Percentiles rank a stretch among this genome's conserved stretches.
Conservation (phyloP, 2,329 filamentous ascomycete genomes). For the Helicocarpus griseus region DNA sequence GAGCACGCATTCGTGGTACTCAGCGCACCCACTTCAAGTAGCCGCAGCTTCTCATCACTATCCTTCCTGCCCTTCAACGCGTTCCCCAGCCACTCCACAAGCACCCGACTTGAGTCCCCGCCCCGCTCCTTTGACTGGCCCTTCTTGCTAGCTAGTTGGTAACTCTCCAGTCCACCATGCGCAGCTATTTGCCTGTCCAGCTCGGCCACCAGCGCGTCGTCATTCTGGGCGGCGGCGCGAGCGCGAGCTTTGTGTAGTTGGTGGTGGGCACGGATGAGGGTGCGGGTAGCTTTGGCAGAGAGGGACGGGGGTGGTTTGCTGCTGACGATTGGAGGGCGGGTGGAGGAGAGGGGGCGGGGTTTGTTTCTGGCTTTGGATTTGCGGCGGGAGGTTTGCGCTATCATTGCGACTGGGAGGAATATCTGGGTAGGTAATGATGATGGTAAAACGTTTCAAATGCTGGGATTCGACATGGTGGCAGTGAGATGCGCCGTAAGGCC, state of each 20-base stretch:
- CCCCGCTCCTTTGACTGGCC: constrained; percentile 52
- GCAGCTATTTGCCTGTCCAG: constrained; percentile 43
- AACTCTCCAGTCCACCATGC: constrained; percentile 50
- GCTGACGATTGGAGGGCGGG: constrained; percentile 35
- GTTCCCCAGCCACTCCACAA: constrained; percentile 48
- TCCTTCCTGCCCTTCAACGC: constrained; percentile 16
- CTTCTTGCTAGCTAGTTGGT: constrained; percentile 53
- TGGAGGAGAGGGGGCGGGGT: constrained; percentile 34
- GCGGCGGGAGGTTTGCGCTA: constrained; percentile 16
- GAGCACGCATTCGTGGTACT: constrained; percentile 80
- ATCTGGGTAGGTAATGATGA: not conserved
- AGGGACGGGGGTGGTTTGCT: constrained; percentile 30
- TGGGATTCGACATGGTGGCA: not conserved
- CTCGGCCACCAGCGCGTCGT: constrained; percentile 30
- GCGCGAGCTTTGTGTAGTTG: constrained; percentile 48
- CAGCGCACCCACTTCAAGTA: constrained; percentile 85
- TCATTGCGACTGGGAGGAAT: too few species aligned
- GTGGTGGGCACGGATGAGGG: constrained; percentile 51
- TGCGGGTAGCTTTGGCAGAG: constrained; percentile 49
- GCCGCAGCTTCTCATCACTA: constrained; percentile 35
- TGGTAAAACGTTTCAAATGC: not conserved
- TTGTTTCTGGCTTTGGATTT: constrained; percentile 20
- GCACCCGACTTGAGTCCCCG: constrained; percentile 52
- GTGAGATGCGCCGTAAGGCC: not conserved
- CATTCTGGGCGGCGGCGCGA: constrained; percentile 40